These are phyloP conservation scores for Casuarina equisetifolia DNA, from an alignment of 306 rosid genomes.

Conservation along the genomic window DNA sequence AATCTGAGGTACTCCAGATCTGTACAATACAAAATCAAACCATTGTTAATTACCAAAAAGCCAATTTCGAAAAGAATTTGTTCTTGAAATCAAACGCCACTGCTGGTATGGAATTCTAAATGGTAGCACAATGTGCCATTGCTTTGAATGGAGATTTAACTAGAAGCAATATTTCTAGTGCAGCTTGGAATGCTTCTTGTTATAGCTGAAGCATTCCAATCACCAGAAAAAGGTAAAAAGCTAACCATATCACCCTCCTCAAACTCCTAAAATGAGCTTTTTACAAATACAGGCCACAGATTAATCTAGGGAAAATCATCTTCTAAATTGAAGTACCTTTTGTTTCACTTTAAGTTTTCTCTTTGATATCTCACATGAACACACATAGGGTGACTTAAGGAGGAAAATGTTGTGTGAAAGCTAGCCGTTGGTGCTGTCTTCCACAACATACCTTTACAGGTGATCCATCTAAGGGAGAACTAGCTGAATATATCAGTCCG, in stretches of 20 bases:
- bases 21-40: slow-evolving; percentile 23
- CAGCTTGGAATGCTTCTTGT: background rate
- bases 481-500: slow-evolving; percentile 66
- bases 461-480: slow-evolving; percentile 70
- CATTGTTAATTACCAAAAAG: slow-evolving; percentile 15
- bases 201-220: background rate
- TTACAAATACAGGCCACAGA: background rate
- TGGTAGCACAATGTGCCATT: background rate
- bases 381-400: background rate
- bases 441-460: slow-evolving; percentile 63
- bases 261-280: background rate
- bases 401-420: background rate
- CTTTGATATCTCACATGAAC: background rate
- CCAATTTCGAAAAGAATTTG: background rate
- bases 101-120: background rate
- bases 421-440: background rate
- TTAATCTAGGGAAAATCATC: background rate
- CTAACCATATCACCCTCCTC: background rate
- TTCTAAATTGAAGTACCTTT: too few relatives aligned
- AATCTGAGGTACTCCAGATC: slow-evolving; percentile 72
- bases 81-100: background rate
- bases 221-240: background rate
- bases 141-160: background rate
- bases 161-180: background rate
- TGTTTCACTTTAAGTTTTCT: background rate